Conservation (phyloP, 2,329 filamentous ascomycete species). For the Arthroderma sp. region DNA sequence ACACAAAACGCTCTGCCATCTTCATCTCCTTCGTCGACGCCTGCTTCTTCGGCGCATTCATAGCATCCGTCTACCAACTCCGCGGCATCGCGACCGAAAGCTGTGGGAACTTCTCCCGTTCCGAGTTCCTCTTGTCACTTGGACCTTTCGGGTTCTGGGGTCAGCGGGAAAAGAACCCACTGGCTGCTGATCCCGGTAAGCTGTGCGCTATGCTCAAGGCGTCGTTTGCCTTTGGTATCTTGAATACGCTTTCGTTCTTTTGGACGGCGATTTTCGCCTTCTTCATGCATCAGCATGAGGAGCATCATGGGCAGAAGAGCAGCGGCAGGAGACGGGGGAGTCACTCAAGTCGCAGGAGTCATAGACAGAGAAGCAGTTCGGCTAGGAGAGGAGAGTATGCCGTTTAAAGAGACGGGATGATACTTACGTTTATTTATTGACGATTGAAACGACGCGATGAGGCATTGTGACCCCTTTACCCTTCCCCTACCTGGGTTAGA, state of each 20-base stretch:
- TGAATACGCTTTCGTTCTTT: slow-evolving; percentile 71
- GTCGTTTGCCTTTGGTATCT: slow-evolving; percentile 76
- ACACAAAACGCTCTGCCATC: slow-evolving; percentile 43
- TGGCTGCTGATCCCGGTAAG: slow-evolving; percentile 51
- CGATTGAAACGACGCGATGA: background rate
- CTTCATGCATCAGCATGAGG: slow-evolving; percentile 26
- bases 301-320: slow-evolving; percentile 27
- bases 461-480: background rate
- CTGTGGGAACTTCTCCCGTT: slow-evolving; percentile 49
- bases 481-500: background rate
- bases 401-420: slow-evolving; percentile 5
- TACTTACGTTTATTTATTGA: background rate
- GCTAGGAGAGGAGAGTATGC: slow-evolving; percentile 22
- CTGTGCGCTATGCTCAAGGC: slow-evolving; percentile 88
- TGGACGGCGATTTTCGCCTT: slow-evolving; percentile 58
- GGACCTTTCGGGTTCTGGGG: slow-evolving; percentile 49
- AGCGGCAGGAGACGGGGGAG: slow-evolving; percentile 18
- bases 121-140: slow-evolving; percentile 44
- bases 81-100: slow-evolving; percentile 46
- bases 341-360: slow-evolving; percentile 15
- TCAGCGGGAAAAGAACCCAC: slow-evolving; percentile 30
- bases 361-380: slow-evolving; percentile 11
- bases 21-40: slow-evolving; percentile 52
- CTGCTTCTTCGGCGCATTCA: slow-evolving; percentile 50
- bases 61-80: slow-evolving; percentile 46